A percentile compares a stretch with the other conserved stretches of the same genome.
phyloP scores from a whole-genome alignment of 73 alveolate species.

The Uronychia binucleata region DNA sequence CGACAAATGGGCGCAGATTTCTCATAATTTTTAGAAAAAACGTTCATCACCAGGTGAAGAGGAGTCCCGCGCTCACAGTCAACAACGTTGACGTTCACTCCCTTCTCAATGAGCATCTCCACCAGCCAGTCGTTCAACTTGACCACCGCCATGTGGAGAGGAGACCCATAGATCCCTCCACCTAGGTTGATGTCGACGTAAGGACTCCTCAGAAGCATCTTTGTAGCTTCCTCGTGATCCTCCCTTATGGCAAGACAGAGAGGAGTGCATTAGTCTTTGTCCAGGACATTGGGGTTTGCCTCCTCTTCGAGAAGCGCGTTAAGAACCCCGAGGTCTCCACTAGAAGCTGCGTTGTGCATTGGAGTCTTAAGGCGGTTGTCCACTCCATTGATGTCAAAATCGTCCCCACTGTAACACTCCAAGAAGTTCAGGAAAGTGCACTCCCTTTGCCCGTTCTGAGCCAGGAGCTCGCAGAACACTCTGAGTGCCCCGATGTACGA shows the following conservation, averaged over 20 bases:
- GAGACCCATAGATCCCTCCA: conserved; percentile 71
- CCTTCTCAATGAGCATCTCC: conserved; percentile 28
- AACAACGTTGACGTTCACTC: conserved; percentile 48
- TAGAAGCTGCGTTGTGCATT: conserved; percentile 64
- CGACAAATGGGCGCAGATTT: conserved; percentile 73
- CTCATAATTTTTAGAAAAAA: conserved; percentile 32
- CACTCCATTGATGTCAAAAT: conserved; percentile 16
- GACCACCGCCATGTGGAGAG: conserved; percentile 66
- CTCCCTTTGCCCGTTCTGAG: conserved; percentile 5
- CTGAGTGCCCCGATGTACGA: conserved; percentile 46
- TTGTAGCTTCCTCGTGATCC: conserved; percentile 57
- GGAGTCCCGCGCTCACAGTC: conserved; percentile 67
- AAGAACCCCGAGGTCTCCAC: conserved; percentile 60
- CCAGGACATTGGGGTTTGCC: conserved; percentile 12
- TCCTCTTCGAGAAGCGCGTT: conserved; percentile 30
- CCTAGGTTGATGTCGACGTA: conserved; percentile 69
- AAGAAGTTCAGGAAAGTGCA: conserved; percentile 58
- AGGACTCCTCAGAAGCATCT: conserved; percentile 40
- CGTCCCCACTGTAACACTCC: conserved; percentile 40
- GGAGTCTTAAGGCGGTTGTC: conserved; percentile 52
- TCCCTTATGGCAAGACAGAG: conserved; percentile 70
- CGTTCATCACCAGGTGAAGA: conserved; percentile 58
- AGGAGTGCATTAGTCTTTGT: conserved; percentile 36
- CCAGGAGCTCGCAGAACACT: conserved; percentile 24
- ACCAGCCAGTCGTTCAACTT: conserved; percentile 38